phyloP scores from a whole-genome alignment of 352 stramenopile genomes.

The Paralagenidium karlingii region DNA sequence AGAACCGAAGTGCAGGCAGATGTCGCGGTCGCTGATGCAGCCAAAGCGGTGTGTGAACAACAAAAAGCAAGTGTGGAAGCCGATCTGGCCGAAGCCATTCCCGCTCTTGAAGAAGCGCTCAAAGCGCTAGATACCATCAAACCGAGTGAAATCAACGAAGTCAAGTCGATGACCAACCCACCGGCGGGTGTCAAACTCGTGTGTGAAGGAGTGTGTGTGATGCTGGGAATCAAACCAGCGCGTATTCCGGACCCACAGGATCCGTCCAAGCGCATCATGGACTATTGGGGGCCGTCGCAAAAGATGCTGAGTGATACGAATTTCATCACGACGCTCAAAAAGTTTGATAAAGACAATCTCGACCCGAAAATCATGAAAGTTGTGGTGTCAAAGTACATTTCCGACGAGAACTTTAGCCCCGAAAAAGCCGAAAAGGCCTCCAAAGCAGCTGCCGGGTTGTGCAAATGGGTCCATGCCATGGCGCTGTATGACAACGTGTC shows the following conservation, averaged over 20 bases:
- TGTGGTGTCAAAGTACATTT: slow-evolving; percentile 82
- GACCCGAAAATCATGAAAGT: slow-evolving; percentile 84
- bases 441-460: slow-evolving; percentile 86
- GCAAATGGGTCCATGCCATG: slow-evolving; percentile 92
- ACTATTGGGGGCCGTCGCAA: slow-evolving; percentile 91
- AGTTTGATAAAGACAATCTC: slow-evolving; percentile 85
- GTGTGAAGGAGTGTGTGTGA: slow-evolving; percentile 90
- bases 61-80: slow-evolving; percentile 77
- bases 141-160: slow-evolving; percentile 86
- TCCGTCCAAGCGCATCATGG: slow-evolving; percentile 88
- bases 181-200: slow-evolving; percentile 88
- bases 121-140: slow-evolving; percentile 90
- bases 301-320: slow-evolving; percentile 88
- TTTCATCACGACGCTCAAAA: slow-evolving; percentile 88
- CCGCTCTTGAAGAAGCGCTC: slow-evolving; percentile 86
- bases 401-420: slow-evolving; percentile 85
- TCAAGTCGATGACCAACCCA: slow-evolving; percentile 89
- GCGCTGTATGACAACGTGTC: slow-evolving; percentile 88
- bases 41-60: slow-evolving; percentile 85
- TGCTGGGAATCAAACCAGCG: slow-evolving; percentile 88
- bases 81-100: slow-evolving; percentile 89
- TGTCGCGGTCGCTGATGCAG: slow-evolving; percentile 57
- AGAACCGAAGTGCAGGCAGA: slow-evolving; percentile 67
- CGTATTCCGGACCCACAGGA: slow-evolving; percentile 87
- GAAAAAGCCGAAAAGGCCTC: slow-evolving; percentile 89